These are phyloP conservation scores for Saccharomyces hybrid DNA, from an alignment of 1,139 yeast species.

Conservation along the genomic window DNA sequence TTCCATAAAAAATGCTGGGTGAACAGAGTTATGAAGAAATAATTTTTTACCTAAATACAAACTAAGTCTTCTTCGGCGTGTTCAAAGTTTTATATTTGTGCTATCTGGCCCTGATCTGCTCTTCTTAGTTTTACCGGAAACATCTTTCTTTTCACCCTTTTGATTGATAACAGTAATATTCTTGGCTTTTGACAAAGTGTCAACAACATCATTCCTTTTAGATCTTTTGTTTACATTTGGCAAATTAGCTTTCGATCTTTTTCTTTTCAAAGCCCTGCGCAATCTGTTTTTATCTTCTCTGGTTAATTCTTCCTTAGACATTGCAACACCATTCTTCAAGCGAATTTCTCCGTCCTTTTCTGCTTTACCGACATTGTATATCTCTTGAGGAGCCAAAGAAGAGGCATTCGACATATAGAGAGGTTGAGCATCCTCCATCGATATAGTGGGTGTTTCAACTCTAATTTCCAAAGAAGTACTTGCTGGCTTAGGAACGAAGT, in stretches of 20 bases:
- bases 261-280: constrained; percentile 81
- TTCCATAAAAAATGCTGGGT: not conserved
- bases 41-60: not conserved
- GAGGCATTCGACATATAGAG: constrained; percentile 64
- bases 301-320: constrained; percentile 75
- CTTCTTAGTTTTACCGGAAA: constrained; percentile 58
- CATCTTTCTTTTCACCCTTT: constrained; percentile 69
- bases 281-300: constrained; percentile 83
- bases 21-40: not conserved
- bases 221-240: constrained; percentile 34
- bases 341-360: constrained; percentile 54
- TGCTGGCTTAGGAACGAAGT: constrained; percentile 86
- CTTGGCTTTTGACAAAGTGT: constrained; percentile 65
- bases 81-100: constrained; percentile 28
- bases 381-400: constrained; percentile 93
- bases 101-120: constrained; percentile 24
- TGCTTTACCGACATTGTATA: constrained; percentile 55
- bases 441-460: constrained; percentile 69
- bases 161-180: constrained; percentile 75
- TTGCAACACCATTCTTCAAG: constrained; percentile 72
- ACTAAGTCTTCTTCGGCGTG: not conserved
- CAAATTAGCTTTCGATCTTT: constrained; percentile 51
- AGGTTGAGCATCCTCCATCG: constrained; percentile 97
- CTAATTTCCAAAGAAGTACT: constrained; percentile 73
- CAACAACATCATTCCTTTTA: constrained; percentile 57